Evolutionary conservation across 1,139 yeast species (phyloP).

Genomic region (Candida gigantensis): DNA sequence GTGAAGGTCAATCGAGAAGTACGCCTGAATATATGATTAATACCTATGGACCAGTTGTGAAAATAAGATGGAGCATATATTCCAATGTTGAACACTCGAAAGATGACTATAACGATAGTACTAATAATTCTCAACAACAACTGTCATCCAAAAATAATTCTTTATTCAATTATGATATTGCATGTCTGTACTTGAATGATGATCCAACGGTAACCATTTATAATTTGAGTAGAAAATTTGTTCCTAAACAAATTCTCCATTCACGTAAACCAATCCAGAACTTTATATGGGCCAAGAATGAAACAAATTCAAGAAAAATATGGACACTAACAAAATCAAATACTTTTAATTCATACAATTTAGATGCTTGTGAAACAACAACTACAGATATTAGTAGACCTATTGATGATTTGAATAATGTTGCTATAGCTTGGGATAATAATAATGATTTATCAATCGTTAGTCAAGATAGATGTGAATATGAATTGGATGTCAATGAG

Average conservation of each 20-base stretch:
- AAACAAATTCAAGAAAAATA: slow-evolving; percentile 24
- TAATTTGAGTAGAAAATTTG: slow-evolving; percentile 68
- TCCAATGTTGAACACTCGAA: slow-evolving; percentile 26
- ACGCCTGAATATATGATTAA: slow-evolving; percentile 72
- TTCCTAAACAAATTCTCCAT: slow-evolving; percentile 68
- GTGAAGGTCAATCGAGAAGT: slow-evolving; percentile 30
- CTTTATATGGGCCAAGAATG: slow-evolving; percentile 44
- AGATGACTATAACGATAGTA: slow-evolving; percentile 14
- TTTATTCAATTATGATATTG: slow-evolving; percentile 60
- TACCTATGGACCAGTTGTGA: slow-evolving; percentile 76
- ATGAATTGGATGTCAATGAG: slow-evolving; percentile 22
- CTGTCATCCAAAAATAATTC: slow-evolving; percentile 20
- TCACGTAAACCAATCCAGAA: slow-evolving; percentile 48
- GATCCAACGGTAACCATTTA: slow-evolving; percentile 76
- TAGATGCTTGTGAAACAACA: slow-evolving; percentile 37
- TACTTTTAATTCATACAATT: slow-evolving; percentile 54
- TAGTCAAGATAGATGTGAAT: slow-evolving; percentile 51
- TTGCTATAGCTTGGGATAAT: slow-evolving; percentile 57
- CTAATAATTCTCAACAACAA: too few species aligned
- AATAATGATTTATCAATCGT: slow-evolving; percentile 53
- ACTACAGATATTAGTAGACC: slow-evolving; percentile 46
- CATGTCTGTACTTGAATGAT: slow-evolving; percentile 74
- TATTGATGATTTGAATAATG: slow-evolving; percentile 53
- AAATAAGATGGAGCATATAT: slow-evolving; percentile 65
- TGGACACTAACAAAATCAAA: slow-evolving; percentile 52